These are phyloP conservation scores for Backusella sp. DNA, from an alignment of 192 early-diverging fungal species.

Conservation along the genomic window DNA sequence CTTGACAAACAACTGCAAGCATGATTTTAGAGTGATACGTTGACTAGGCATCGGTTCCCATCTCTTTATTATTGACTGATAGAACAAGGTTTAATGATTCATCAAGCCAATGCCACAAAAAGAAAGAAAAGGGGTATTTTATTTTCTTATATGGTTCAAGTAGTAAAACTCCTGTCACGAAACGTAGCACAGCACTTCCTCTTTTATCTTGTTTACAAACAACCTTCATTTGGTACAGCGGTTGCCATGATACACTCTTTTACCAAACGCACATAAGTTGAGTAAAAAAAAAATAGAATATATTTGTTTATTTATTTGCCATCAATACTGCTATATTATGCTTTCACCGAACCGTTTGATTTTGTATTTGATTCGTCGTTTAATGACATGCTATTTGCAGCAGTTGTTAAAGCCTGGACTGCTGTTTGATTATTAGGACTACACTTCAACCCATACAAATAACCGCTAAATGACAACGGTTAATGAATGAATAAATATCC, in stretches of 20 bases:
- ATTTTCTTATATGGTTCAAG: neutral
- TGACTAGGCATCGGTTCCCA: too few species aligned
- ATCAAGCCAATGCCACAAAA: neutral
- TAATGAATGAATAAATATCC: neutral
- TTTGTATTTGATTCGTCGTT: constrained; percentile 1
- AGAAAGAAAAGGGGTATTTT: neutral
- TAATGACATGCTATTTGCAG: constrained; percentile 13
- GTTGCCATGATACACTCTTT: too few species aligned
- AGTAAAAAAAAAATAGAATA: neutral
- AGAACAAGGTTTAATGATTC: too few species aligned
- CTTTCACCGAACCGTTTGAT: constrained; percentile 6
- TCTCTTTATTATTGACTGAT: too few species aligned
- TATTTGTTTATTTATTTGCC: neutral
- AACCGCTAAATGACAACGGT: neutral
- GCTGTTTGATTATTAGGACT: constrained; percentile 9
- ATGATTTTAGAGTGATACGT: too few species aligned
- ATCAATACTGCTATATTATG: neutral
- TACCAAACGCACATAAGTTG: too few species aligned
- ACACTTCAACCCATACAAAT: constrained; percentile 21
- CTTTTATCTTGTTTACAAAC: neutral
- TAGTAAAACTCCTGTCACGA: too few species aligned
- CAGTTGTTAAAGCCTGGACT: constrained; percentile 7
- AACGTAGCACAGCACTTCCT: neutral
- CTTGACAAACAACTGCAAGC: too few species aligned
- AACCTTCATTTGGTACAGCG: neutral